A percentile compares a stretch with the other conserved stretches of the same genome.
These are phyloP conservation scores for Alternaria metachromatica DNA, from an alignment of 2,329 filamentous ascomycete species.

Conservation along the genomic window DNA sequence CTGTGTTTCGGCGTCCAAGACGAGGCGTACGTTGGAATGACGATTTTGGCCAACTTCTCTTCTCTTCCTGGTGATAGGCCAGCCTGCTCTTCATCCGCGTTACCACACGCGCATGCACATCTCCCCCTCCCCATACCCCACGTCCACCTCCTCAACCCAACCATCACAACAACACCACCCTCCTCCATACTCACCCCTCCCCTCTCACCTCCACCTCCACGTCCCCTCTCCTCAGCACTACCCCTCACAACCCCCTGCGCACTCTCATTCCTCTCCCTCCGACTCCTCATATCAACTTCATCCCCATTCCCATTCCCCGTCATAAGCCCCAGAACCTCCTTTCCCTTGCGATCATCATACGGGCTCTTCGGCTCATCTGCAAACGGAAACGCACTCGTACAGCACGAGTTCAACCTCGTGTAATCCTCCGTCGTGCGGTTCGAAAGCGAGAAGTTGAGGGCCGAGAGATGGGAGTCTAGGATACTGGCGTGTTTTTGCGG, in stretches of 20 bases:
- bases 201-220: neutral
- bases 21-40: neutral
- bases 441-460: neutral
- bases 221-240: constrained; percentile 4
- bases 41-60: neutral
- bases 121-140: neutral
- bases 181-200: neutral
- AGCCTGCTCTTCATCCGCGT: neutral
- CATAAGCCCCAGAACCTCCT: constrained; percentile 29
- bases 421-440: neutral
- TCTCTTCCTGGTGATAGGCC: neutral
- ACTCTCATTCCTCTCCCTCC: constrained; percentile 28
- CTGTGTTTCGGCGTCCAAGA: neutral
- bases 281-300: constrained; percentile 21
- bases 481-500: neutral
- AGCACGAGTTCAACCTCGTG: constrained; percentile 8
- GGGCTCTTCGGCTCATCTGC: constrained; percentile 3
- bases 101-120: neutral
- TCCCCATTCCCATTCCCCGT: constrained; percentile 12
- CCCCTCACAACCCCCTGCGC: constrained; percentile 23
- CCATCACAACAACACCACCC: neutral
- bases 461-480: neutral
- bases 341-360: constrained; percentile 27
- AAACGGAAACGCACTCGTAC: neutral
- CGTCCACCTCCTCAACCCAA: neutral